Evolutionary conservation across 2,329 filamentous ascomycete genomes (phyloP), one percentile per base, ranked within the genome.

Genomic region (Aspergillus cejpii): DNA sequence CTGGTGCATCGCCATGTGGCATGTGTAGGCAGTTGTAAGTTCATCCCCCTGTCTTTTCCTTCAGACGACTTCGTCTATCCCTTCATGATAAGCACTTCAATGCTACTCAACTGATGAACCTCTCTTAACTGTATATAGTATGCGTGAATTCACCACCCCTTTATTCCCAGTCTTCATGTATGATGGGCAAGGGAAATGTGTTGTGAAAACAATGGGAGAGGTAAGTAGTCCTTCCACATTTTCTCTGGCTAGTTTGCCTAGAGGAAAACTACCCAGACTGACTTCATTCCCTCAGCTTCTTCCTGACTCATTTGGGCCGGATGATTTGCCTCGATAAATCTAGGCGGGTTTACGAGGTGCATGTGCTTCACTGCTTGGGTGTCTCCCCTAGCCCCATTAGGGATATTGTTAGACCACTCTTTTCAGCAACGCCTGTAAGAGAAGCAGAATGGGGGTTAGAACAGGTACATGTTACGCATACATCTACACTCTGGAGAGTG

Each of bases 11-110:
- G 50, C 92, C 92, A 0, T 98, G 92, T 64, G 92, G 92, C 44
- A 96, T 95, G 89, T 97, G 91, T 66, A 77, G 91, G 58, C 91
- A 96, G 65, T 94, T 91, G 84, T 88, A 63, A 34, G 62, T 60
- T 27, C 23, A 43, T 14, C 34, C 19, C 43, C 11, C 6, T 15
- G 21, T 47, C 12, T 20, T 20, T 28, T 21, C 15, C 37, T 10
- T n/a, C n/a, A n/a, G n/a, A 37, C 31, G 19, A 36, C 33, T 41
- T 27, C 33, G 33, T 20, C 19, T 28, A 7, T 12, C 8, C 46
- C 12, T 24, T 26, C n/a, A n/a, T n/a, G n/a, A n/a, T n/a, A n/a
- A n/a, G n/a, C n/a, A n/a, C n/a, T n/a, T n/a, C n/a, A n/a, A n/a
- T n/a, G n/a, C n/a, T n/a, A n/a, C n/a, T n/a, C n/a, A n/a, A n/a